A percentile compares a stretch with the other conserved stretches of the same genome.
These are phyloP conservation scores for Irpex sp. DNA, from an alignment of 1,284 basidiomycete genomes.

Conservation along the genomic window DNA sequence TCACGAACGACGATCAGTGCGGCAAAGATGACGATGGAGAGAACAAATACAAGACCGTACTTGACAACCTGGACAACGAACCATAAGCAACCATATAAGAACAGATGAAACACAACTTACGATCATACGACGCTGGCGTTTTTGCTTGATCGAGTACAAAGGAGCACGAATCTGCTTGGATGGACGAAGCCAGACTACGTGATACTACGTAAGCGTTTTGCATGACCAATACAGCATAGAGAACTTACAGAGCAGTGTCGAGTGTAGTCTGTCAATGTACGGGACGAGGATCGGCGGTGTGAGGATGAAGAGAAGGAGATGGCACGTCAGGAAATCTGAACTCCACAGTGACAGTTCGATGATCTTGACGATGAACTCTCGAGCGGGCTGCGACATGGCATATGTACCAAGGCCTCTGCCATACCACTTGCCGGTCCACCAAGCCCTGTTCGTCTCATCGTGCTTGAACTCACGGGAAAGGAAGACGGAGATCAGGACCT, in stretches of 20 bases:
- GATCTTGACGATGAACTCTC: conserved; percentile 87
- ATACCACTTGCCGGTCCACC: conserved; percentile 98
- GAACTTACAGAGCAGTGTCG: conserved; percentile 67
- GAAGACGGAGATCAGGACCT: conserved; percentile 89
- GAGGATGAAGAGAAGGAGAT: conserved; percentile 72
- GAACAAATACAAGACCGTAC: conserved; percentile 77
- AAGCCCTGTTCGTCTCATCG: conserved; percentile 94
- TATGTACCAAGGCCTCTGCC: conserved; percentile 85
- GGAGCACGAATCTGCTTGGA: conserved; percentile 93
- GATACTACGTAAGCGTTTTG: conserved; percentile 14
- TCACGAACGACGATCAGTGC: conserved; percentile 75
- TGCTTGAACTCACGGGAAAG: conserved; percentile 96
- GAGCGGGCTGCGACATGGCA: conserved; percentile 85
- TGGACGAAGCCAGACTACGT: conserved; percentile 76
- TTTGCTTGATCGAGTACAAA: conserved; percentile 87
- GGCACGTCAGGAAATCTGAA: conserved; percentile 68
- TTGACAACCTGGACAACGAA: conserved; percentile 50
- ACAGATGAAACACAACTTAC: conserved; percentile 41
- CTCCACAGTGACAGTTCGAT: conserved; percentile 81
- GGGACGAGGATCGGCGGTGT: conserved; percentile 72
- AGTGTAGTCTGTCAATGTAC: conserved; percentile 73
- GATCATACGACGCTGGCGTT: conserved; percentile 83
- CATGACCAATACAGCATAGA: conserved; percentile 15
- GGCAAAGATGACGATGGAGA: conserved; percentile 72
- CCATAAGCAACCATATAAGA: conserved; percentile 7